phyloP scores from a whole-genome alignment of 805 yeast genomes.

The Wickerhamomyces bovis region DNA sequence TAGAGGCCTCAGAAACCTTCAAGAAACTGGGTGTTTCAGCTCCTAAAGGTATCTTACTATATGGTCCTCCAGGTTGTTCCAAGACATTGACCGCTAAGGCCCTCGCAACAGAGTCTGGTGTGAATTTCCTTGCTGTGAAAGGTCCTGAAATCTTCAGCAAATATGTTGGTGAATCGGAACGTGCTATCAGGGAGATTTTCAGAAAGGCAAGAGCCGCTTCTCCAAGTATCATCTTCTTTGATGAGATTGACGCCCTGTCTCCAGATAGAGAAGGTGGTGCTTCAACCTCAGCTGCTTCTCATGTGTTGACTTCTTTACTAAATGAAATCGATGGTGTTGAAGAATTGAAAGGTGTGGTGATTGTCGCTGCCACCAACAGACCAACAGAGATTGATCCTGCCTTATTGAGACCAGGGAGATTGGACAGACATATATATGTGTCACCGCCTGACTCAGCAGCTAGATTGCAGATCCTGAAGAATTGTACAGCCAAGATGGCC shows the following conservation, averaged over 20 bases:
- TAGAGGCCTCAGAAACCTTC: slow-evolving; percentile 76
- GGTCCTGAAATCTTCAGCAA: slow-evolving; percentile 96
- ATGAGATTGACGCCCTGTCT: slow-evolving; percentile 93
- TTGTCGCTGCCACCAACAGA: slow-evolving; percentile 93
- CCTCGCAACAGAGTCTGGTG: slow-evolving; percentile 89
- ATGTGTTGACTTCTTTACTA: slow-evolving; percentile 83
- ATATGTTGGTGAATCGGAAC: slow-evolving; percentile 93
- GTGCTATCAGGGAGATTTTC: slow-evolving; percentile 89
- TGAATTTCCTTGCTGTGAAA: slow-evolving; percentile 89
- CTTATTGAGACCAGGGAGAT: slow-evolving; percentile 87
- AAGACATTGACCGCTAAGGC: slow-evolving; percentile 94
- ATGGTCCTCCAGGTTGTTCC: slow-evolving; percentile 99
- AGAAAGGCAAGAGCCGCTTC: slow-evolving; percentile 92
- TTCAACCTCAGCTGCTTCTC: slow-evolving; percentile 65
- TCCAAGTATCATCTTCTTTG: slow-evolving; percentile 91
- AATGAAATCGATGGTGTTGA: slow-evolving; percentile 98
- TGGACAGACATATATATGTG: slow-evolving; percentile 90
- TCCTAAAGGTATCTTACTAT: slow-evolving; percentile 87
- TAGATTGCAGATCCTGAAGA: slow-evolving; percentile 67
- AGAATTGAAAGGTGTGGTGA: slow-evolving; percentile 85
- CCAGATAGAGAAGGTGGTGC: slow-evolving; percentile 55
- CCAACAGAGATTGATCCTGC: slow-evolving; percentile 95
- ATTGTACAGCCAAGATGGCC: slow-evolving; percentile 62
- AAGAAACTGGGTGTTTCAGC: slow-evolving; percentile 73
- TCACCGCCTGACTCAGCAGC: slow-evolving; percentile 86